Percentiles rank a stretch among this genome's conserved stretches.
Evolutionary conservation across 2,329 filamentous ascomycete genomes (phyloP).

Genomic region (Fusarium sp.): DNA sequence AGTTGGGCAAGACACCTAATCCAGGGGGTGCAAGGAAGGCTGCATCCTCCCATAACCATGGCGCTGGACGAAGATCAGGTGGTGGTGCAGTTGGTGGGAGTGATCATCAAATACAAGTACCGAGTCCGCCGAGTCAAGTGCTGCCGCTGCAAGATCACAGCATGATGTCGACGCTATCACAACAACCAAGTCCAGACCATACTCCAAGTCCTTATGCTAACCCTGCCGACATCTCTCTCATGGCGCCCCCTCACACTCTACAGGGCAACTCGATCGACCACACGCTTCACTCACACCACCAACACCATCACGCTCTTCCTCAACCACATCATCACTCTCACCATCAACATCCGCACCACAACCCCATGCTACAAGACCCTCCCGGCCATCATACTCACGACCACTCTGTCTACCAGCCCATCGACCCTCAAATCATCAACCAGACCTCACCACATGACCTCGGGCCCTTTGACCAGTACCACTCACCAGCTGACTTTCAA

Average conservation of each 20-base stretch:
- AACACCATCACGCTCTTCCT: constrained; percentile 20
- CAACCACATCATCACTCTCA: constrained; percentile 8
- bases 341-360: constrained; percentile 36
- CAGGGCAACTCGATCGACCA: constrained; percentile 43
- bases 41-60: constrained; percentile 3
- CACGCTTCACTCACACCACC: constrained; percentile 38
- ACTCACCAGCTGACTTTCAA: constrained; percentile 62
- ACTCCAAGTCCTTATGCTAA: constrained; percentile 58
- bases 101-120: constrained; percentile 27
- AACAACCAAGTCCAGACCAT: constrained; percentile 36
- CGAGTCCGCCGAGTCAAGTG: constrained; percentile 35
- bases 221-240: constrained; percentile 59
- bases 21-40: constrained; percentile 41
- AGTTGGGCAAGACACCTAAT: constrained; percentile 69
- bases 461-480: constrained; percentile 53
- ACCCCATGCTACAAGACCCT: constrained; percentile 46
- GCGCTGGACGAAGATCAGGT: constrained; percentile 12
- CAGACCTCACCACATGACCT: constrained; percentile 43
- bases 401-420: constrained; percentile 59
- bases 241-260: constrained; percentile 52
- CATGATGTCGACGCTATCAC: constrained; percentile 43
- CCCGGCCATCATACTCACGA: constrained; percentile 40
- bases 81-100: constrained; percentile 5
- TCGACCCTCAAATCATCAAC: constrained; percentile 69
- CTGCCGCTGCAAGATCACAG: constrained; percentile 45